A percentile compares a stretch with the other conserved stretches of the same genome.
phyloP scores from a whole-genome alignment of 371 early-diverging fungal species.

The Mucor velutinosus region DNA sequence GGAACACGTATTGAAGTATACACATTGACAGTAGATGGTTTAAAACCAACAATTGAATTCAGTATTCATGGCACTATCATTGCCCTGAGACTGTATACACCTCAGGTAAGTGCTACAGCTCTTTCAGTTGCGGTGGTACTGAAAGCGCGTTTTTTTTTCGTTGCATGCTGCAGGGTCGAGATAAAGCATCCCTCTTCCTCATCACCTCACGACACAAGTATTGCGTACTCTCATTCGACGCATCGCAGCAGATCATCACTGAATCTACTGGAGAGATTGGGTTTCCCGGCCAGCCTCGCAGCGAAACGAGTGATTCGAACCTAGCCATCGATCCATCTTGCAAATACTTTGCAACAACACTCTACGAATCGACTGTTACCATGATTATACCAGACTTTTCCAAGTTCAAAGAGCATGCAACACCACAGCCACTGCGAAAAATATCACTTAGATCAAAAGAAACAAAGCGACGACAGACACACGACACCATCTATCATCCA shows the following conservation, averaged over 20 bases:
- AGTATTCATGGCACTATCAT: conserved; percentile 74
- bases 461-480: conserved; percentile 22
- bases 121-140: not conserved
- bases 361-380: conserved; percentile 38
- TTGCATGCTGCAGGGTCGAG: conserved; percentile 22
- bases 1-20: conserved; percentile 75
- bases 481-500: conserved; percentile 15
- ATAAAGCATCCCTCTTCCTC: conserved; percentile 66
- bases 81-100: conserved; percentile 58
- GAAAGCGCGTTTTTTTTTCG: conserved; percentile 11
- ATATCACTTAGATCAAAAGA: conserved; percentile 18
- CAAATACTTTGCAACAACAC: conserved; percentile 43
- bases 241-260: conserved; percentile 50
- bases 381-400: conserved; percentile 22
- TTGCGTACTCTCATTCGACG: conserved; percentile 64
- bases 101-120: conserved; percentile 42
- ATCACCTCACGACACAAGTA: conserved; percentile 61
- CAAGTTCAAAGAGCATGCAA: conserved; percentile 6
- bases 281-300: conserved; percentile 57
- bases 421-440: conserved; percentile 18
- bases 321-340: conserved; percentile 58
- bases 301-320: conserved; percentile 34
- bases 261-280: conserved; percentile 67
- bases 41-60: conserved; percentile 69
- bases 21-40: conserved; percentile 56